Conservation (phyloP, 352 stramenopile genomes). For the Phytopythium delawarense region DNA sequence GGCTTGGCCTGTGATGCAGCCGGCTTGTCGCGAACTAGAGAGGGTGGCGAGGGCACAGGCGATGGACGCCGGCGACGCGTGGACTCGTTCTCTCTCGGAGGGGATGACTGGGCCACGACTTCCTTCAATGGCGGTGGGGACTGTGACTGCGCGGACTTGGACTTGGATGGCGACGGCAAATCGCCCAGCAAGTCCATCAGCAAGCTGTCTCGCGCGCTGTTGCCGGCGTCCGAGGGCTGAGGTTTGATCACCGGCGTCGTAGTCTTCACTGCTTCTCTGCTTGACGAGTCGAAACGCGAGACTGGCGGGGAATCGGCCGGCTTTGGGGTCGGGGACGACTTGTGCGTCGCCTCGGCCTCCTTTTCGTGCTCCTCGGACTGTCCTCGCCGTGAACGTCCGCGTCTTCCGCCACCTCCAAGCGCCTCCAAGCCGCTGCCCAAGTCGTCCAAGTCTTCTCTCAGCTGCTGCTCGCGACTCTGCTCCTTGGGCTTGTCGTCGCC, state of each 20-base stretch:
- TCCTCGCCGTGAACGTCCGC: neutral
- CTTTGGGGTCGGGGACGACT: conserved; percentile 7
- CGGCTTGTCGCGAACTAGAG: conserved; percentile 6
- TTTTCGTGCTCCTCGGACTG: neutral
- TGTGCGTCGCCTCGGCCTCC: neutral
- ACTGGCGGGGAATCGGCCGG: neutral
- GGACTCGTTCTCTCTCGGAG: neutral
- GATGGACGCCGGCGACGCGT: neutral
- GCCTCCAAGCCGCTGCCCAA: neutral
- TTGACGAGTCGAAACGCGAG: neutral
- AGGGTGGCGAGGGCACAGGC: conserved; percentile 7
- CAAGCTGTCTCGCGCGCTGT: conserved; percentile 46
- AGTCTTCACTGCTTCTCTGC: neutral
- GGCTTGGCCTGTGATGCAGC: neutral
- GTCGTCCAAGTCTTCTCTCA: neutral
- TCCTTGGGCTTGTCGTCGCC: conserved; percentile 3
- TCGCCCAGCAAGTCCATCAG: conserved; percentile 48
- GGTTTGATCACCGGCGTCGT: neutral
- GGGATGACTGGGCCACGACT: conserved; percentile 4
- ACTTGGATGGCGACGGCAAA: conserved; percentile 19
- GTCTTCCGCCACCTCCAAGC: neutral
- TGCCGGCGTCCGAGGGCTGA: neutral
- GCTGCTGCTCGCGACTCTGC: neutral
- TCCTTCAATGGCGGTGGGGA: neutral
- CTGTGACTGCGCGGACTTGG: neutral